These are phyloP conservation scores for Trypanosoma rangeli DNA, from an alignment of 208 protist species.

Conservation along the genomic window DNA sequence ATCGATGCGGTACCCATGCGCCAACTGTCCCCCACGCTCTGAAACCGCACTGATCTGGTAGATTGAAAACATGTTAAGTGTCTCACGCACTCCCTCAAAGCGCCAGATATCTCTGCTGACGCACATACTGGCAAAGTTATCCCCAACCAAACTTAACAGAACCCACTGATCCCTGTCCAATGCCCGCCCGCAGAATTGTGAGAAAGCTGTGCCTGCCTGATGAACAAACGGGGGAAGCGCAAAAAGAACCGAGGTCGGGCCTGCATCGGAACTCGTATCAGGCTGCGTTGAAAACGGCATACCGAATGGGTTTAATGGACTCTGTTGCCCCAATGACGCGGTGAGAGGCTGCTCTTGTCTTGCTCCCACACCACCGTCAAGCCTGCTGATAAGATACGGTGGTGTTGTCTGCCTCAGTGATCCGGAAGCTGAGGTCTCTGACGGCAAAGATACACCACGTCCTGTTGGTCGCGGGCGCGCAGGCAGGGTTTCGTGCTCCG, in stretches of 20 bases:
- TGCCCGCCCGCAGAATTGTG: slow-evolving; percentile 43
- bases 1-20: slow-evolving; percentile 45
- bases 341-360: slow-evolving; percentile 7
- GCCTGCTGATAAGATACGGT: slow-evolving; percentile 23
- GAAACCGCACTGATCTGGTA: slow-evolving; percentile 55
- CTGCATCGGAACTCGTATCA: slow-evolving; percentile 8
- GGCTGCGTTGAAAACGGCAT: not conserved
- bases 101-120: slow-evolving; percentile 78
- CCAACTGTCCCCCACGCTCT: slow-evolving; percentile 36
- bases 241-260: slow-evolving; percentile 27
- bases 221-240: slow-evolving; percentile 51
- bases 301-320: not conserved
- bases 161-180: slow-evolving; percentile 55
- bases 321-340: not conserved
- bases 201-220: slow-evolving; percentile 29
- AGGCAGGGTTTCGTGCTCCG: not conserved
- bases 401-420: slow-evolving; percentile 31
- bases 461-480: not conserved
- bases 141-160: slow-evolving; percentile 51
- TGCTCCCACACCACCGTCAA: slow-evolving; percentile 23
- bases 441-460: not conserved
- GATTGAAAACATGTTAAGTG: slow-evolving; percentile 41
- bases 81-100: slow-evolving; percentile 35
- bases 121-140: slow-evolving; percentile 56
- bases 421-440: not conserved